A percentile compares a stretch with the other conserved stretches of the same genome.
These are phyloP conservation scores for Yamadazyma aaseri DNA, from an alignment of 1,139 yeast genomes.

Conservation along the genomic window DNA sequence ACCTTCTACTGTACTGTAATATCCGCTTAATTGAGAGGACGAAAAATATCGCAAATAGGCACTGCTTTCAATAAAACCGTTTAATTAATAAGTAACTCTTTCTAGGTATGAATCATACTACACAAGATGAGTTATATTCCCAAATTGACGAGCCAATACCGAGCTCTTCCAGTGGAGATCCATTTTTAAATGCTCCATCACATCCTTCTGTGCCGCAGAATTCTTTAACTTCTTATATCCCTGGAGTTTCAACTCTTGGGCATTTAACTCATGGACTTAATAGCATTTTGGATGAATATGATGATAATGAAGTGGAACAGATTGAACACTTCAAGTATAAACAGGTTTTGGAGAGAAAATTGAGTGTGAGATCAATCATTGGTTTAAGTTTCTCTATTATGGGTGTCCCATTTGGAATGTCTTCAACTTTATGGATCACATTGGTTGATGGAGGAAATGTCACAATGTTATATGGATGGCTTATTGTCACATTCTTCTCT, in stretches of 20 bases:
- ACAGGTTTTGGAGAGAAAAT: constrained; percentile 63
- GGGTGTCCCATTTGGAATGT: constrained; percentile 78
- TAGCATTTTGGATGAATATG: constrained; percentile 22
- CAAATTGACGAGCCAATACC: neutral
- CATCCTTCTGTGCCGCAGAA: constrained; percentile 16
- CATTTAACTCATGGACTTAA: constrained; percentile 22
- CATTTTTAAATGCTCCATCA: neutral
- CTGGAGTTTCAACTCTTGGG: constrained; percentile 11
- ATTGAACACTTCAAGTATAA: constrained; percentile 71
- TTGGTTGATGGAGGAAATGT: constrained; percentile 72
- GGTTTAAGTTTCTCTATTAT: constrained; percentile 74
- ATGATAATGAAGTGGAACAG: constrained; percentile 53
- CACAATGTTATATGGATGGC: constrained; percentile 70
- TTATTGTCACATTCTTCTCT: constrained; percentile 60
- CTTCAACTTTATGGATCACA: constrained; percentile 68
- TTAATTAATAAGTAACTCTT: too few species aligned
- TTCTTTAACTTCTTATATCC: constrained; percentile 20
- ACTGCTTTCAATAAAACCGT: too few species aligned
- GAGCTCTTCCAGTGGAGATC: too few species aligned
- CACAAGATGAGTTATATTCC: neutral
- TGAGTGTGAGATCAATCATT: constrained; percentile 64
- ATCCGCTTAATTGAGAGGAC: too few species aligned
- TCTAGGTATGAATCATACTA: too few species aligned
- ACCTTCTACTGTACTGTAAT: too few species aligned
- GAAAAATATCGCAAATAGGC: too few species aligned